phyloP scores from a whole-genome alignment of 495 filamentous ascomycete species.

The Parachaetomium inaequale region DNA sequence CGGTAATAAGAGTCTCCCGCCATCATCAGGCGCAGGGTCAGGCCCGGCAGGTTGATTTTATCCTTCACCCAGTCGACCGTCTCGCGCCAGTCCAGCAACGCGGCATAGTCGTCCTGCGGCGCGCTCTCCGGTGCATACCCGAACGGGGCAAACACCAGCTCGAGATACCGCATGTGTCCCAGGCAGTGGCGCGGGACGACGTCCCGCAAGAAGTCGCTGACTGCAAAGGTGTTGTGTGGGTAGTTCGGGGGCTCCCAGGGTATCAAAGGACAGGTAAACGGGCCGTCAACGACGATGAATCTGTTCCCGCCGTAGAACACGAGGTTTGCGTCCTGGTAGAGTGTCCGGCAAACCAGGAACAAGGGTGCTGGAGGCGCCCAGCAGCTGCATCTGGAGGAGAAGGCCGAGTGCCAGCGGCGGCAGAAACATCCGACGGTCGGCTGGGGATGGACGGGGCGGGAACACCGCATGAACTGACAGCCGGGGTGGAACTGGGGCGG shows the following conservation, averaged over 20 bases:
- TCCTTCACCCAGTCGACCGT: not conserved
- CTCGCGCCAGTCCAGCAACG: not conserved
- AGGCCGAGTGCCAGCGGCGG: not conserved
- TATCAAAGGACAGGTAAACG: not conserved
- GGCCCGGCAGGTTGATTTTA: slow-evolving; percentile 3
- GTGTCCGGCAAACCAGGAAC: slow-evolving; percentile 9
- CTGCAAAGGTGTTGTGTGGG: not conserved
- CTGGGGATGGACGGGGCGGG: no score
- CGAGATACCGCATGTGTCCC: slow-evolving; percentile 3
- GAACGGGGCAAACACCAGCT: slow-evolving; percentile 4
- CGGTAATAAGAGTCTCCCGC: not conserved
- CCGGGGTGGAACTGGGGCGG: slow-evolving; percentile 2
- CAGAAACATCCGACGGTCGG: slow-evolving; percentile 13
- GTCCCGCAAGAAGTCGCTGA: slow-evolving; percentile 5
- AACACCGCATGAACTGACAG: not conserved
- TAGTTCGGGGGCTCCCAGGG: not conserved
- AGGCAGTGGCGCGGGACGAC: slow-evolving; percentile 6
- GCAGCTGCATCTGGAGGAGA: slow-evolving; percentile 5
- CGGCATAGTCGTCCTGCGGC: not conserved
- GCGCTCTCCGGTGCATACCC: not conserved
- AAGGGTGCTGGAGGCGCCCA: slow-evolving; percentile 6
- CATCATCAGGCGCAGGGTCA: slow-evolving; percentile 9
- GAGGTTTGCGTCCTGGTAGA: not conserved
- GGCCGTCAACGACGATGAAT: slow-evolving; percentile 7
- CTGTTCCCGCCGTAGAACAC: slow-evolving; percentile 10